Conservation (phyloP, 495 filamentous ascomycete genomes). For the Tuber microsphaerosporum region DNA sequence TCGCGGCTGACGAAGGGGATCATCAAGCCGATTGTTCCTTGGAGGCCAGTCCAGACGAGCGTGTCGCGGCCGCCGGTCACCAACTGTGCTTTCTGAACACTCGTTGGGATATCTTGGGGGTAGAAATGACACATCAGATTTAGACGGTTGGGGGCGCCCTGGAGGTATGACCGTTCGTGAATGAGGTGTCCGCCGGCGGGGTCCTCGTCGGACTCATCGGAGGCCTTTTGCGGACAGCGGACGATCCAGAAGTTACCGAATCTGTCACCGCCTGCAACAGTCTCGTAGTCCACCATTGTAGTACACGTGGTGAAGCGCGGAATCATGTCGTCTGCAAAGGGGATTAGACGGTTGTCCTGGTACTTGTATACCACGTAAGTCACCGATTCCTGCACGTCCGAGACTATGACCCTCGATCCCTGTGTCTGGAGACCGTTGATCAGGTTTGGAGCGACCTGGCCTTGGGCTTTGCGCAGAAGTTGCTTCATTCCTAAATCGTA, state of each 20-base stretch:
- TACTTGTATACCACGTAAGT: slow-evolving; percentile 91
- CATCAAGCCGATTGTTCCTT: slow-evolving; percentile 86
- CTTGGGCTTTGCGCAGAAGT: slow-evolving; percentile 83
- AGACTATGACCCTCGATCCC: slow-evolving; percentile 82
- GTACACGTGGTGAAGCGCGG: slow-evolving; percentile 80
- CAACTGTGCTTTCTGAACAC: slow-evolving; percentile 78
- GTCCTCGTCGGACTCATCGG: slow-evolving; percentile 85
- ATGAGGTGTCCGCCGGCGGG: slow-evolving; percentile 80
- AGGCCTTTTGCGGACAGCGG: slow-evolving; percentile 76
- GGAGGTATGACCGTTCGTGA: slow-evolving; percentile 79
- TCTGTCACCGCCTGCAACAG: slow-evolving; percentile 88
- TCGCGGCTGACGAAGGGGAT: slow-evolving; percentile 84
- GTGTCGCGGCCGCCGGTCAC: slow-evolving; percentile 88
- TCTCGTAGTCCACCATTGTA: slow-evolving; percentile 96
- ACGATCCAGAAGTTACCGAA: slow-evolving; percentile 95
- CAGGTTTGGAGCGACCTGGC: slow-evolving; percentile 66
- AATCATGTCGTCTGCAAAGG: slow-evolving; percentile 83
- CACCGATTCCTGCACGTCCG: slow-evolving; percentile 83
- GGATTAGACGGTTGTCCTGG: slow-evolving; percentile 79
- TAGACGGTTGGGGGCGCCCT: slow-evolving; percentile 77
- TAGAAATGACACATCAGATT: slow-evolving; percentile 81
- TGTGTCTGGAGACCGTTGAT: slow-evolving; percentile 86
- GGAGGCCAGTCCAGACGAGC: slow-evolving; percentile 85
- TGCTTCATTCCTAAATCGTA: slow-evolving; percentile 89
- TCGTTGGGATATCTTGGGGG: slow-evolving; percentile 84